Evolutionary conservation across 148 eudicot genomes (phyloP).

Genomic region (Rhododendron williamsianum): DNA sequence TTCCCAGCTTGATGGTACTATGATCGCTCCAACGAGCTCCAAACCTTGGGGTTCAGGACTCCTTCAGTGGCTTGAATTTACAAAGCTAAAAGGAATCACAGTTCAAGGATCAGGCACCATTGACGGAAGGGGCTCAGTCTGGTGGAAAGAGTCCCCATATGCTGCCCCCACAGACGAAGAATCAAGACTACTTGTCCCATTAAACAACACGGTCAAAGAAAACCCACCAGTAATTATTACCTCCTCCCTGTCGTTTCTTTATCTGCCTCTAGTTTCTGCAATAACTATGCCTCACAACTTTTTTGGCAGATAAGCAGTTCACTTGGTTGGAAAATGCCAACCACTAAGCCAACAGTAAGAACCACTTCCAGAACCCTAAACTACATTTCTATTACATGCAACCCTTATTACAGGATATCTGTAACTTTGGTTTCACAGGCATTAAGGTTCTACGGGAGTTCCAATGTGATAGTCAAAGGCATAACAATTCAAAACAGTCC

Average conservation of each 20-base stretch:
- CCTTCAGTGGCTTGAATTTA: constrained; percentile 78
- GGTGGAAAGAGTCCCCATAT: constrained; percentile 72
- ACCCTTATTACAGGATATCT: background rate
- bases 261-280: constrained; percentile 6
- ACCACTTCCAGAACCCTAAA: constrained; percentile 9
- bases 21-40: constrained; percentile 64
- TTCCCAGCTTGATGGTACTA: constrained; percentile 57
- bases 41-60: constrained; percentile 56
- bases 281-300: background rate
- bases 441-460: constrained; percentile 75
- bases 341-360: constrained; percentile 80
- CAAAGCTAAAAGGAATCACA: constrained; percentile 69
- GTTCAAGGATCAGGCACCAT: constrained; percentile 66
- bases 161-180: constrained; percentile 53
- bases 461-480: constrained; percentile 80
- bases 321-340: constrained; percentile 62
- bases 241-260: background rate
- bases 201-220: constrained; percentile 39
- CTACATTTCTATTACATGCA: background rate
- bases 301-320: constrained; percentile 56
- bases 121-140: constrained; percentile 81
- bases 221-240: constrained; percentile 49
- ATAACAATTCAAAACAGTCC: constrained; percentile 87
- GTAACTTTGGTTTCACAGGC: constrained; percentile 49
- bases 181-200: constrained; percentile 40